Evolutionary conservation across 805 yeast genomes (phyloP).

Genomic region (Ogataea saltuana): DNA sequence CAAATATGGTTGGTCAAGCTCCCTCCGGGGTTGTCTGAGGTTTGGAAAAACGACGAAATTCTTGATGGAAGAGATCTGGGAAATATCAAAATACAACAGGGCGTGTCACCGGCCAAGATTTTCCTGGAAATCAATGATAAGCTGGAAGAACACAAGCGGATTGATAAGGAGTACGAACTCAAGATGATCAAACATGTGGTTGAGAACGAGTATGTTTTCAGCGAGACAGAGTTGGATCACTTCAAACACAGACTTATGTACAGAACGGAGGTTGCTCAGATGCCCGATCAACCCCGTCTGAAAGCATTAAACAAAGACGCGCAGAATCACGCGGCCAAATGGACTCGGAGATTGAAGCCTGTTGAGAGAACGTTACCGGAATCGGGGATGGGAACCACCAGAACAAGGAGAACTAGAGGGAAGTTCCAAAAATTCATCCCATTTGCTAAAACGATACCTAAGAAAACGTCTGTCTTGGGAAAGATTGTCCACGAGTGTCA

Average conservation of each 20-base stretch:
- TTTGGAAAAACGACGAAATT: constrained; percentile 67
- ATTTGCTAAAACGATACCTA: constrained; percentile 84
- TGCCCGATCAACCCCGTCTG: constrained; percentile 54
- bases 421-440: constrained; percentile 56
- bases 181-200: constrained; percentile 77
- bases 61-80: constrained; percentile 78
- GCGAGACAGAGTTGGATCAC: constrained; percentile 76
- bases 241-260: constrained; percentile 56
- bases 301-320: constrained; percentile 41
- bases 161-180: constrained; percentile 86
- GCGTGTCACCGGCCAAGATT: constrained; percentile 41
- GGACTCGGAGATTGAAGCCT: constrained; percentile 32
- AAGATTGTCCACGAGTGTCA: constrained; percentile 92
- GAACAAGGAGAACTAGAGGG: constrained; percentile 16
- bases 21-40: constrained; percentile 82
- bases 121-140: constrained; percentile 56
- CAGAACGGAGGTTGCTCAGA: constrained; percentile 49
- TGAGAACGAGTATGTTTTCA: constrained; percentile 81
- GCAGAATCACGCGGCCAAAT: constrained; percentile 34
- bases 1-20: constrained; percentile 91
- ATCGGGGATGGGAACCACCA: constrained; percentile 36
- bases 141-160: constrained; percentile 46
- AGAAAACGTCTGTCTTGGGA: constrained; percentile 81
- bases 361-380: constrained; percentile 27
- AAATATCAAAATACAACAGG: constrained; percentile 69